Conservation (phyloP, 2,329 filamentous ascomycete species). For the Diaporthe sp. region DNA sequence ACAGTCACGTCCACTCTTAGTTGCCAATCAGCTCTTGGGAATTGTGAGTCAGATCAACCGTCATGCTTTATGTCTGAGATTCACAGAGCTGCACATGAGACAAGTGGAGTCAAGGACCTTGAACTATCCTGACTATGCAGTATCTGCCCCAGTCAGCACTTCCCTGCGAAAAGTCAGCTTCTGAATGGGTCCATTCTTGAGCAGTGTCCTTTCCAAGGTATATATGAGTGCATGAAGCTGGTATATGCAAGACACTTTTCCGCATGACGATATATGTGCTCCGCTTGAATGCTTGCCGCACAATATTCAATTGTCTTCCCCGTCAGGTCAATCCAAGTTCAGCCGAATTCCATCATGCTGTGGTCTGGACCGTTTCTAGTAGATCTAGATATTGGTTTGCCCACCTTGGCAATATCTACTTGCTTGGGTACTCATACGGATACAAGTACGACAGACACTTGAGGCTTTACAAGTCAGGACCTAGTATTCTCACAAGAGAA, state of each 20-base stretch:
- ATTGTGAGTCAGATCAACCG: neutral
- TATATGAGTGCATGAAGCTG: neutral
- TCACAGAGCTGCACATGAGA: neutral
- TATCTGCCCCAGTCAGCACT: neutral
- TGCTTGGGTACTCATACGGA: neutral
- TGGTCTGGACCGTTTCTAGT: no score
- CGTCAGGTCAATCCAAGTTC: no score
- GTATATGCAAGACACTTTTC: neutral
- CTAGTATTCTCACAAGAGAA: neutral
- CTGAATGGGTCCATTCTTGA: neutral
- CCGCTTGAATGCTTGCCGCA: neutral
- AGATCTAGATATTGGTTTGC: no score
- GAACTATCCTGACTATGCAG: neutral
- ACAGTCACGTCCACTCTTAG: neutral
- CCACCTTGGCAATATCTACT: no score
- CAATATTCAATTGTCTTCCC: no score
- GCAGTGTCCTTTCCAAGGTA: neutral
- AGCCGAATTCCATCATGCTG: neutral
- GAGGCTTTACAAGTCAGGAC: neutral
- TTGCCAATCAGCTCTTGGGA: neutral
- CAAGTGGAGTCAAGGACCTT: neutral
- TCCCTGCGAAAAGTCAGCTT: neutral
- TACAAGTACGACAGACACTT: neutral
- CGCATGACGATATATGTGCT: neutral
- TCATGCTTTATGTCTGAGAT: neutral